Conservation (phyloP, 169 alveolate genomes). For the Eimeria sp. region DNA sequence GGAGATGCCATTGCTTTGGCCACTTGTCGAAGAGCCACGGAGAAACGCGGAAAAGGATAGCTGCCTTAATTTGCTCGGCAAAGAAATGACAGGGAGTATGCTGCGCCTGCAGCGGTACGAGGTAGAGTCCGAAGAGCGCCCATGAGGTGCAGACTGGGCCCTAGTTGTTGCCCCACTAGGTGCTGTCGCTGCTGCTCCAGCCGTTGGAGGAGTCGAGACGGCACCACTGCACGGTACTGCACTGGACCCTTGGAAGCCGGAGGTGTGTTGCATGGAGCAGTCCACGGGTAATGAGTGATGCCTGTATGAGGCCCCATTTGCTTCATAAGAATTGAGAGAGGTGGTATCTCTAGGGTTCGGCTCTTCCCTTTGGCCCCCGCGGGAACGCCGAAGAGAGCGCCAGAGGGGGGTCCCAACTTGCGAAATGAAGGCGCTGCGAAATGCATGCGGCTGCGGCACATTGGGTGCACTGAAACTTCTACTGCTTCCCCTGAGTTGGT, state of each 20-base stretch:
- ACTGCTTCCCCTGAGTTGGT: neutral
- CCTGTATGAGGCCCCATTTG: neutral
- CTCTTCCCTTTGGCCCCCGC: neutral
- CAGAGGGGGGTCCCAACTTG: neutral
- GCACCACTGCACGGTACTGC: neutral
- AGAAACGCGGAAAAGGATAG: neutral
- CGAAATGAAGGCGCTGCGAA: neutral
- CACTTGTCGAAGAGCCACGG: neutral
- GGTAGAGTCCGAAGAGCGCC: neutral
- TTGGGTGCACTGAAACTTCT: neutral
- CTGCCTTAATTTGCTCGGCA: neutral
- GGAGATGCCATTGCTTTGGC: neutral
- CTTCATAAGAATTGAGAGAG: neutral
- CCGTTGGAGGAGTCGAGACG: neutral
- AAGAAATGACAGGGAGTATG: neutral
- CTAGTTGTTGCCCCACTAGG: neutral
- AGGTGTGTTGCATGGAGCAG: neutral
- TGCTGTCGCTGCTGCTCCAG: neutral
- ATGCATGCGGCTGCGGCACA: neutral
- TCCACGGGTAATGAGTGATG: neutral
- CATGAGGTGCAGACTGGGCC: constrained; percentile 11
- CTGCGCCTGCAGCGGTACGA: neutral
- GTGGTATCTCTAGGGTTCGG: neutral
- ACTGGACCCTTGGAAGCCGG: neutral
- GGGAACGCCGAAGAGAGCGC: neutral